These are phyloP conservation scores for Limonium bicolor DNA, from an alignment of 148 eudicot species.

Conservation along the genomic window DNA sequence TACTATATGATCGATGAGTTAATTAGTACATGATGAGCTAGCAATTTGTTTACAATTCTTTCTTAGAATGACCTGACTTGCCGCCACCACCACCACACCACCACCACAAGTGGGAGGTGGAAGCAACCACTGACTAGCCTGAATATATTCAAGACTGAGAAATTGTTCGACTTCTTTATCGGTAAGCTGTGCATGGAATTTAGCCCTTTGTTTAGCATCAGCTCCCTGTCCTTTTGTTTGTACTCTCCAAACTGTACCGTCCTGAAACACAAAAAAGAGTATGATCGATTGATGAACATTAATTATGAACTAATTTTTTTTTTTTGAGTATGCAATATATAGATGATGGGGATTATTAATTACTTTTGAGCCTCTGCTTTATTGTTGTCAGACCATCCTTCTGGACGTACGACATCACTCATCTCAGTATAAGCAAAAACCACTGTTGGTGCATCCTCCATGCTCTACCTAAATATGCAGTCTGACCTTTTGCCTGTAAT, in stretches of 20 bases:
- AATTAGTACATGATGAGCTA: too few species aligned
- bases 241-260: slow-evolving; percentile 36
- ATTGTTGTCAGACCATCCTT: slow-evolving; percentile 24
- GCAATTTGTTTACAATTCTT: too few species aligned
- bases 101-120: too few species aligned
- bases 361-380: slow-evolving; percentile 10
- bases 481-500: slow-evolving; percentile 14
- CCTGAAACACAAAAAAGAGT: too few species aligned
- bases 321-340: neutral
- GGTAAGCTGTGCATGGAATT: slow-evolving; percentile 18
- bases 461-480: slow-evolving; percentile 13
- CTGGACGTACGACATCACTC: slow-evolving; percentile 12
- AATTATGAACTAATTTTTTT: neutral
- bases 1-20: too few species aligned
- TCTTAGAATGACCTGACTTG: too few species aligned
- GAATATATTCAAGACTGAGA: slow-evolving; percentile 22
- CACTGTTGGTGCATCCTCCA: slow-evolving; percentile 17
- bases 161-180: slow-evolving; percentile 21
- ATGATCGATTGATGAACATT: too few species aligned
- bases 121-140: slow-evolving; percentile 44
- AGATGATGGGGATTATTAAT: neutral
- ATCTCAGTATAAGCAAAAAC: slow-evolving; percentile 12
- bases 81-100: too few species aligned
- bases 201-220: neutral
- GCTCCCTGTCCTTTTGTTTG: slow-evolving; percentile 27